phyloP scores from a whole-genome alignment of 2,329 filamentous ascomycete species.

The Elsinoe necatrix region DNA sequence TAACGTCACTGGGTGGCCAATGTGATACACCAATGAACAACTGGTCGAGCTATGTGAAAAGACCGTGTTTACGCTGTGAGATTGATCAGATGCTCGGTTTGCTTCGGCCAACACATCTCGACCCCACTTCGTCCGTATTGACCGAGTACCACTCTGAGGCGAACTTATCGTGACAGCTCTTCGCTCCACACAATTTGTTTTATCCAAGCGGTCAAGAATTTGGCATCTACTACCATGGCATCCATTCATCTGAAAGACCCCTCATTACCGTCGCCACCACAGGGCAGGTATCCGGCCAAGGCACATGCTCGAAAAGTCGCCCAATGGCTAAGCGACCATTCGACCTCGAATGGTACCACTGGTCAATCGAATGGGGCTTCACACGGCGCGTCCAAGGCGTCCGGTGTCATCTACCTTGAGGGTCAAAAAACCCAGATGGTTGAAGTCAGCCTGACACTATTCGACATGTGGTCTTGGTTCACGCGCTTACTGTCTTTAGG shows the following conservation, averaged over 20 bases:
- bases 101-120: background rate
- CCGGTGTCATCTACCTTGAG: conserved; percentile 80
- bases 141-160: no score
- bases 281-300: conserved; percentile 70
- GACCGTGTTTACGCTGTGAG: no score
- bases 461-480: background rate
- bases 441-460: conserved; percentile 43
- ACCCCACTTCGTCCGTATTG: background rate
- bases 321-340: conserved; percentile 51
- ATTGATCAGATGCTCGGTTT: no score
- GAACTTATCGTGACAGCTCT: background rate
- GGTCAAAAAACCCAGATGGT: conserved; percentile 70
- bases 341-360: background rate
- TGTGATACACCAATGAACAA: background rate
- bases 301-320: conserved; percentile 76
- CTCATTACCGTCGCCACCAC: conserved; percentile 27
- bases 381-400: conserved; percentile 30
- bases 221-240: background rate
- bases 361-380: conserved; percentile 52
- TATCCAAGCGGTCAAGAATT: background rate
- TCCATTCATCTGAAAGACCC: conserved; percentile 22
- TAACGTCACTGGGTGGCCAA: conserved; percentile 7
- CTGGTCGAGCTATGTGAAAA: background rate
- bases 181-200: background rate
- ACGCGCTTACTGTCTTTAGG: conserved; percentile 33